A percentile compares a stretch with the other conserved stretches of the same genome.
Conservation (phyloP, 1,139 yeast species). For the Taphrina flavorubra region DNA sequence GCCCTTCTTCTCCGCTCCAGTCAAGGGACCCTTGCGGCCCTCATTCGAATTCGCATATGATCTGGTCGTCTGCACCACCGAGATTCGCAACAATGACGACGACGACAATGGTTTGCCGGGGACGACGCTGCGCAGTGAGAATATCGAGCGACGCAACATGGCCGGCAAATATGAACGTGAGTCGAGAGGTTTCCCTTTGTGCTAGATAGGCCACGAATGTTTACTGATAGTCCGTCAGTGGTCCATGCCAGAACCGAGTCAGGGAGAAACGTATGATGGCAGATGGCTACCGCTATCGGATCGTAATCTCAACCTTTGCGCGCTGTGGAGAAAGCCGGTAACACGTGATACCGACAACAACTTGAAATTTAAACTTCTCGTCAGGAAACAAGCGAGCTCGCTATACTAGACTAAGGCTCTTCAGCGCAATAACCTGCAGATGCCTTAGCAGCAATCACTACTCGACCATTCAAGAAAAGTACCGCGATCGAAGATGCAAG, state of each 20-base stretch:
- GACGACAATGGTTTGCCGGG: background rate
- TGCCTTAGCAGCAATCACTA: too few species aligned
- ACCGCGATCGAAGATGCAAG: too few species aligned
- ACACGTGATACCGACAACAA: background rate
- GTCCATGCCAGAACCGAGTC: too few species aligned
- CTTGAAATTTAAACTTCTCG: background rate
- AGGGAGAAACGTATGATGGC: background rate
- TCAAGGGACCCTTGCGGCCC: slow-evolving; percentile 22
- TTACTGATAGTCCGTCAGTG: too few species aligned
- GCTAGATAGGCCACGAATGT: too few species aligned
- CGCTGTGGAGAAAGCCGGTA: slow-evolving; percentile 1
- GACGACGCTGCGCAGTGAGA: background rate
- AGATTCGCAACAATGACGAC: background rate
- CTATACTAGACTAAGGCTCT: too few species aligned
- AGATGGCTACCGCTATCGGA: background rate
- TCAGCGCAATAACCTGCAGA: too few species aligned
- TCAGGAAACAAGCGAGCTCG: background rate
- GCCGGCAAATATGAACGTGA: background rate
- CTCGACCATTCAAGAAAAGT: too few species aligned
- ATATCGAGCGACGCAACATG: slow-evolving; percentile 5
- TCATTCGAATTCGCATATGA: slow-evolving; percentile 8
- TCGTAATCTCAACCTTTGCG: slow-evolving; percentile 2
- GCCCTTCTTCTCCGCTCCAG: slow-evolving; percentile 17
- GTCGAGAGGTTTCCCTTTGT: too few species aligned
- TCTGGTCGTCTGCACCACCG: background rate